Conservation (phyloP, 2,329 filamentous ascomycete genomes). For the Ophiostoma tasmaniense region DNA sequence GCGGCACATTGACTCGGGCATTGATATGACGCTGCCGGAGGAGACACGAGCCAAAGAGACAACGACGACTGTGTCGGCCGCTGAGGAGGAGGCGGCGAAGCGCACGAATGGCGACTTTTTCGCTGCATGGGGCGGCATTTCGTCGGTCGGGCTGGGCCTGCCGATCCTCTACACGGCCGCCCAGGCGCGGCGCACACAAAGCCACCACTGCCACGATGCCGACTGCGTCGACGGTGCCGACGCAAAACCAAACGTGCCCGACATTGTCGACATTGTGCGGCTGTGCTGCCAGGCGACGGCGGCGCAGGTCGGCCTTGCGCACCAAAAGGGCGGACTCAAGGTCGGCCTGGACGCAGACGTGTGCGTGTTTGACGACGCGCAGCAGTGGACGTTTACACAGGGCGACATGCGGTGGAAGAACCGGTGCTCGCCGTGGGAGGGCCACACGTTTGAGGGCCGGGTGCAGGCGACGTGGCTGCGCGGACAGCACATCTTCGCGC, state of each 20-base stretch:
- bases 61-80: conserved; percentile 14
- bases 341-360: conserved; percentile 84
- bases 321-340: conserved; percentile 70
- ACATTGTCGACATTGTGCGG: conserved; percentile 70
- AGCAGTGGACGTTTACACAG: conserved; percentile 62
- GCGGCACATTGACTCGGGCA: conserved; percentile 44
- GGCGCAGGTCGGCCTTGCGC: conserved; percentile 73
- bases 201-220: conserved; percentile 12
- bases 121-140: conserved; percentile 92
- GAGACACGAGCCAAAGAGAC: conserved; percentile 2
- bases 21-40: conserved; percentile 38
- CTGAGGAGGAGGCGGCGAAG: conserved; percentile 23
- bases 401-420: conserved; percentile 92
- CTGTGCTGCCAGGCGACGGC: conserved; percentile 85
- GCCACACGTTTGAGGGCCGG: conserved; percentile 65
- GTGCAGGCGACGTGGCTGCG: conserved; percentile 81
- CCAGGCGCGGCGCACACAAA: conserved; percentile 44
- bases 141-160: conserved; percentile 83
- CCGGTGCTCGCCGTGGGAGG: conserved; percentile 84
- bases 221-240: background rate
- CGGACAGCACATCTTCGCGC: conserved; percentile 63
- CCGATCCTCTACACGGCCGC: conserved; percentile 82
- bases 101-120: conserved; percentile 70
- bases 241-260: conserved; percentile 25
- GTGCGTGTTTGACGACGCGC: conserved; percentile 83